A percentile compares a stretch with the other conserved stretches of the same genome.
Conservation (phyloP, 176 grass and related monocot species). For the Sorghum bicolor region DNA sequence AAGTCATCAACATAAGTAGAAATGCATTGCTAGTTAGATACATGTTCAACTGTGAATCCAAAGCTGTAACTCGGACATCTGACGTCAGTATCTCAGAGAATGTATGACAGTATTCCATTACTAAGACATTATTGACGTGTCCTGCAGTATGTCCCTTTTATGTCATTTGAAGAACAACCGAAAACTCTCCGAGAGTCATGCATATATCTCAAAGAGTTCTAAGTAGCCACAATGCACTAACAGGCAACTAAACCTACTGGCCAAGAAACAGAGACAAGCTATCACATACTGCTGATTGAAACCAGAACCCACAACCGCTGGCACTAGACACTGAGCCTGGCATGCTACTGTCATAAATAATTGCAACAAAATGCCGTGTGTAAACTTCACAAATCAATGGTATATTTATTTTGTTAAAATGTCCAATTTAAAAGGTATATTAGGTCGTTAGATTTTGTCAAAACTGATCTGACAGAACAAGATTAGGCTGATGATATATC, state of each 20-base stretch:
- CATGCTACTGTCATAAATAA: background rate
- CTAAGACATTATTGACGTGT: background rate
- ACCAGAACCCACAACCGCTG: background rate
- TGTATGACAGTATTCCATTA: background rate
- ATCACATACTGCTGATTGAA: background rate
- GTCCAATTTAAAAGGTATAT: background rate
- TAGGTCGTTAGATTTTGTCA: background rate
- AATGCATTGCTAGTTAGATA: constrained; percentile 12
- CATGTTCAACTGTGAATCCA: constrained; percentile 12
- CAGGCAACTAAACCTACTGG: background rate
- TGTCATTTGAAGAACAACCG: constrained; percentile 7
- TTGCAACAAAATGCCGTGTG: background rate
- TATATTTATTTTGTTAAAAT: background rate
- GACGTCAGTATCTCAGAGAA: constrained; percentile 5
- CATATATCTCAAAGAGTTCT: background rate
- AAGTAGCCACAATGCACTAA: background rate
- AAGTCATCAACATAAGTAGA: background rate
- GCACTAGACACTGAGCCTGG: background rate
- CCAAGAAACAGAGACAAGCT: background rate
- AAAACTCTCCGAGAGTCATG: background rate
- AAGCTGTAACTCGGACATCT: background rate
- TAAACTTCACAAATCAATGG: background rate
- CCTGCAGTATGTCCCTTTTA: constrained; percentile 3
- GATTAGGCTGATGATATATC: background rate
- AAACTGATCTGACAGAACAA: background rate